Base-by-base conservation (phyloP, 768 basidiomycete genomes). In the Mycena capillaripes region DNA sequence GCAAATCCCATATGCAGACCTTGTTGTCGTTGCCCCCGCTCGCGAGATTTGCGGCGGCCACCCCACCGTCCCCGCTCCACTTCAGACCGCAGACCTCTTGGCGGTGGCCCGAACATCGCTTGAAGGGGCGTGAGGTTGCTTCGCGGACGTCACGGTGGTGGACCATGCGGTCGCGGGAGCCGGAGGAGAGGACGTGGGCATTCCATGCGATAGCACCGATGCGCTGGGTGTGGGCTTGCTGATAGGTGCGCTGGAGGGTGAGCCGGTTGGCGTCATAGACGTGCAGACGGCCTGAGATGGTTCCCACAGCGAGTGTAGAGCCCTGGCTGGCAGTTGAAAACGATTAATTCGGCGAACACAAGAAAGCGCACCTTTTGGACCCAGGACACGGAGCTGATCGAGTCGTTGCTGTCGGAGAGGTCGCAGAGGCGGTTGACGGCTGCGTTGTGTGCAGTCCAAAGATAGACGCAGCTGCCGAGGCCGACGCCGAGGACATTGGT, bases 11-110 rank as follows among this genome's bases (percentile, higher is more conserved):
- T 63, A 99, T 96, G 77, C 95, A 96, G 21, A 99, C 95, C 84
- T 98, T 98, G 84, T 99, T 99, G 82, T 99, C 97, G 80, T 99
- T 99, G 0, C 97, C 97, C 2, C 97, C 97, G 75, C 94, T 96
- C 4, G 97, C 97, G 5, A 99, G 88, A 34, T 87, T 87, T 10
- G 91, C 91, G 0, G 80, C 77, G 0, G 75, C 79, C 0, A 81
- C 78, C 0, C 85, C 86, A 1, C 78, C 82, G 30, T 86, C 85
- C 16, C 88, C 86, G 78, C 93, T 96, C 97, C 97, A 99, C 69
- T 95, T 93, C 52, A 99, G 83, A 4, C 97, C 97, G 79, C 97
- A 99, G 2, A 99, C 97, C 80, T 99, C 97, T 78, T 99, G 98
- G 30, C 92, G 85, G 78, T 96, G 95, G 0, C 93, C 94, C 0